Evolutionary conservation across 208 protist species (phyloP).

Genomic region (Endotrypanum monterogeii): DNA sequence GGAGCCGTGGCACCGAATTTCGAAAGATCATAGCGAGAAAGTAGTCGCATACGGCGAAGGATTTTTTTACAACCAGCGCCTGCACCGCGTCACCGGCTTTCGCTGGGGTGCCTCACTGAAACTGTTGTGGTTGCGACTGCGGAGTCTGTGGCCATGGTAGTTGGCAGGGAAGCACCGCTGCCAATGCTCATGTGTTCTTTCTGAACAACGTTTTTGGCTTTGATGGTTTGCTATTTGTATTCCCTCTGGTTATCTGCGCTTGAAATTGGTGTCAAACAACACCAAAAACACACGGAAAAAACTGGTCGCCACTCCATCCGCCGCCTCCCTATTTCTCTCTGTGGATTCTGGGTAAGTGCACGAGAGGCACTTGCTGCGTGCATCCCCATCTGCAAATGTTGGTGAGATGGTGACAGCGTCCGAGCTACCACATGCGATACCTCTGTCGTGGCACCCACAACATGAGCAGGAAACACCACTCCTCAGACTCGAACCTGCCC

Average conservation of each 20-base stretch:
- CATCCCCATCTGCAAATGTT: too few species aligned
- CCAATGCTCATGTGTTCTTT: not conserved
- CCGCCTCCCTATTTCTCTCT: too few species aligned
- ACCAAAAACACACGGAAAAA: too few species aligned
- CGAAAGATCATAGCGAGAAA: slow-evolving; percentile 13
- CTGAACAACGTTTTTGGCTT: not conserved
- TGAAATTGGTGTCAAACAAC: not conserved
- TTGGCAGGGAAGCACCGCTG: not conserved
- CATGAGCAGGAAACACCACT: too few species aligned
- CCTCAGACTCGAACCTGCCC: too few species aligned
- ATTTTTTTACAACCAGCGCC: slow-evolving; percentile 58
- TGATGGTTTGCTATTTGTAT: not conserved
- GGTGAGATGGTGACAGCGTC: too few species aligned
- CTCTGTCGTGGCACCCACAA: too few species aligned
- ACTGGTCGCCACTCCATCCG: too few species aligned
- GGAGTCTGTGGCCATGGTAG: slow-evolving; percentile 13
- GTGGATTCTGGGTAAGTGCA: too few species aligned
- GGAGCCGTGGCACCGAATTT: slow-evolving; percentile 65
- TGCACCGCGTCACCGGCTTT: slow-evolving; percentile 62
- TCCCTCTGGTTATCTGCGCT: too few species aligned
- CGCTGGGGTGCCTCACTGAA: slow-evolving; percentile 37
- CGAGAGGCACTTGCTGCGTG: too few species aligned
- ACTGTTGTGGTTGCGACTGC: slow-evolving; percentile 20
- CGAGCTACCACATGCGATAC: too few species aligned
- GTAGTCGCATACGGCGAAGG: slow-evolving; percentile 58